Evolutionary conservation across 441 rosid genomes (phyloP).

Genomic region (Hypseocharis bilobata): DNA sequence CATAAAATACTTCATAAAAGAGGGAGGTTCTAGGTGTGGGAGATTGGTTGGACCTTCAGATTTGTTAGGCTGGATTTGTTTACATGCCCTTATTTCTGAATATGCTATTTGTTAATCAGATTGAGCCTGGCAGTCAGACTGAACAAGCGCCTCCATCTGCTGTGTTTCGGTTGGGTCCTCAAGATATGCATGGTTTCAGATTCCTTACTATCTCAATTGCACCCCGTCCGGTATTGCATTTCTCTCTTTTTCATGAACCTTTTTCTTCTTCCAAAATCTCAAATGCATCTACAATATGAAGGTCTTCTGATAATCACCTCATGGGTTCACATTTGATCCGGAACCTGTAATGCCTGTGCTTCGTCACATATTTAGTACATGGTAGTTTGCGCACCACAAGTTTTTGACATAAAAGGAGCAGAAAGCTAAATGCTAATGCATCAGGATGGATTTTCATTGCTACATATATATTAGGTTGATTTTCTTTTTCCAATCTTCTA

Average conservation of each 20-base stretch:
- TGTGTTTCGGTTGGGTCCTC: constrained; percentile 58
- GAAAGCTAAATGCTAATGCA: not conserved
- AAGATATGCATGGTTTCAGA: constrained; percentile 73
- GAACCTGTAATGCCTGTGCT: constrained; percentile 2
- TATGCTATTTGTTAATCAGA: constrained; percentile 36
- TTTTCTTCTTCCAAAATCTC: constrained; percentile 12
- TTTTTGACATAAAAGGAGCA: not conserved
- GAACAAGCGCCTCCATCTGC: constrained; percentile 98
- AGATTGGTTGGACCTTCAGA: constrained; percentile 4
- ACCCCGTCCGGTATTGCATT: constrained; percentile 68
- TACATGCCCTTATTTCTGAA: constrained; percentile 16
- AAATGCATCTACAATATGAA: constrained; percentile 2
- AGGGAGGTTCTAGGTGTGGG: not conserved
- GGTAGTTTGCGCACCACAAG: not conserved
- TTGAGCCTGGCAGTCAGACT: constrained; percentile 96
- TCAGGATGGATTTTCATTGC: not conserved
- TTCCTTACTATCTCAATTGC: constrained; percentile 89
- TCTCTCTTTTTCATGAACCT: constrained; percentile 2
- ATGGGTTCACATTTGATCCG: constrained; percentile 1
- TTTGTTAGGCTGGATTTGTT: constrained; percentile 11
- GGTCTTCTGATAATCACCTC: not conserved
- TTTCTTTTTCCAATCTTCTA: not conserved
- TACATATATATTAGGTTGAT: not conserved
- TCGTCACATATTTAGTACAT: not conserved
- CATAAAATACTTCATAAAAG: constrained; percentile 6